Base-by-base conservation (phyloP, 371 early-diverging fungal genomes). In the Entomophthora muscae region DNA sequence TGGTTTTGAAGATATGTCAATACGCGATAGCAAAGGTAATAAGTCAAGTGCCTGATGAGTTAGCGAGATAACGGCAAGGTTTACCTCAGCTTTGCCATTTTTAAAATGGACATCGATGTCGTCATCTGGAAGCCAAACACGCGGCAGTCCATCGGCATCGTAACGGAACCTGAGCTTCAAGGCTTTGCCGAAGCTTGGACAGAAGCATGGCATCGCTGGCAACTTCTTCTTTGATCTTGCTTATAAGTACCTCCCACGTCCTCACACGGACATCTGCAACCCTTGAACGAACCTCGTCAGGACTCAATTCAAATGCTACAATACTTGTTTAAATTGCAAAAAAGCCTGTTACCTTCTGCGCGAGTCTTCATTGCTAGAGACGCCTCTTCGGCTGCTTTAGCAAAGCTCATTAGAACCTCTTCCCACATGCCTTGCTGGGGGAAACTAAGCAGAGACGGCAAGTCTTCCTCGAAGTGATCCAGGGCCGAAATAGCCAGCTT, bases 71-170 rank as follows among this genome's bases (percentile, higher is more conserved):
- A 32, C 7, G 5, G 26, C n/a, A 13, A 22, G 51, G 53, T 67
- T 65, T 73, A 75, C 81, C 64, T 79, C 79, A 26, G 85, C 81
- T 61, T 78, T 80, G 21, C 94, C 89, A 31, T 68, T 69, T 52
- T 78, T 78, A 73, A 90, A 98, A 60, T 79, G 79, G 26, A 75
- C 72, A 67, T 98, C 97, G 57, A 98, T 94, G 72, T 95, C 91
- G 72, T 96, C 96, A 24, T 81, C 81, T 2, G 93, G 90, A 63
- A 82, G 85, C 97, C 97, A 98, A 21, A 98, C 88, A 30, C 90
- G 77, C 5, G 98, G 98, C 28, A 96, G 71, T 10, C 95, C 96
- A 23, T 83, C 74, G 1, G 85, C 89, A 65, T 95, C 97, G 70
- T 95, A 95, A 57, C 93, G 75, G 78, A 98, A 98, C 66, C 83